Evolutionary conservation across 495 filamentous ascomycete genomes (phyloP).

Genomic region (Aspergillus homomorphus): DNA sequence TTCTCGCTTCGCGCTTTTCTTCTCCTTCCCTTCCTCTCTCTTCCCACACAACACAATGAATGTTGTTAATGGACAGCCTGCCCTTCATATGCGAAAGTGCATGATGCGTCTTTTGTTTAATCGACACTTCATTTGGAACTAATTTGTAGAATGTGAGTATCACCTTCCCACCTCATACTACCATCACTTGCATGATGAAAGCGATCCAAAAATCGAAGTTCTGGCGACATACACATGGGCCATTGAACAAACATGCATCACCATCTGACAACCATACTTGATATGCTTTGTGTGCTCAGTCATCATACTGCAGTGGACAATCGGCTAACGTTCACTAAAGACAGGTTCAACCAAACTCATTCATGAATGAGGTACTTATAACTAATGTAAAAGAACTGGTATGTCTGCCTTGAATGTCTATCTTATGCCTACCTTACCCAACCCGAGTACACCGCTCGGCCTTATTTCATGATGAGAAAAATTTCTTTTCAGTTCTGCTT

Average conservation of each 20-base stretch:
- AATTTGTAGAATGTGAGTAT: slow-evolving; percentile 32
- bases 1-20: slow-evolving; percentile 23
- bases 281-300: slow-evolving; percentile 15
- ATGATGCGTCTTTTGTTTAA: background rate
- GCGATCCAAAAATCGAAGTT: slow-evolving; percentile 56
- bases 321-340: slow-evolving; percentile 14
- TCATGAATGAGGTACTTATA: background rate
- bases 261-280: slow-evolving; percentile 74
- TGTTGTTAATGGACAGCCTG: slow-evolving; percentile 5
- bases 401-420: slow-evolving; percentile 16
- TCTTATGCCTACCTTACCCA: slow-evolving; percentile 6
- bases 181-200: slow-evolving; percentile 59
- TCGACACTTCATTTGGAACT: slow-evolving; percentile 2
- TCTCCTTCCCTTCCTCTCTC: slow-evolving; percentile 27
- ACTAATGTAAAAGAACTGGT: slow-evolving; percentile 5
- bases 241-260: slow-evolving; percentile 98
- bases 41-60: slow-evolving; percentile 11
- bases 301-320: slow-evolving; percentile 3
- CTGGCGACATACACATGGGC: slow-evolving; percentile 80
- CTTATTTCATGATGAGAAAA: slow-evolving; percentile 68
- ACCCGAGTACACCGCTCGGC: background rate
- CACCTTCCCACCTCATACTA: slow-evolving; percentile 5
- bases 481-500: slow-evolving; percentile 88
- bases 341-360: background rate
- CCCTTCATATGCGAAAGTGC: slow-evolving; percentile 20